Evolutionary conservation across 345 rosid genomes (phyloP).

Genomic region (Orychophragmus violaceus): DNA sequence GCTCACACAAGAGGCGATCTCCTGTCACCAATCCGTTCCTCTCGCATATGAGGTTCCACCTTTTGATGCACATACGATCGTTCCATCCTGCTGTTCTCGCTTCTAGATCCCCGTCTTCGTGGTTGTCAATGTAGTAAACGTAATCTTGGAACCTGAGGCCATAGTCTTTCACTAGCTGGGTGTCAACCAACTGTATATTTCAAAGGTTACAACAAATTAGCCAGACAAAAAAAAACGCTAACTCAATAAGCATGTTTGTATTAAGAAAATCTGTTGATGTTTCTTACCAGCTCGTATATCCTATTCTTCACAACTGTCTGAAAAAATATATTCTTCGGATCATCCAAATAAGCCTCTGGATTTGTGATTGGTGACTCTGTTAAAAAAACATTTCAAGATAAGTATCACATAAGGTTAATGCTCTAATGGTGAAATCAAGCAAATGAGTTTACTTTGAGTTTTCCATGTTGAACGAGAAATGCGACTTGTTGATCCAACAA

Average conservation of each 20-base stretch:
- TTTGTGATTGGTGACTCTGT: background rate
- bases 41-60: background rate
- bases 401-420: background rate
- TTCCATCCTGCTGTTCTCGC: background rate
- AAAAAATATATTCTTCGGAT: background rate
- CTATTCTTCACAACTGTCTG: background rate
- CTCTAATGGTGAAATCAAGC: background rate
- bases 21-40: background rate
- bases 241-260: too few species aligned
- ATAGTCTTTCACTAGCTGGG: background rate
- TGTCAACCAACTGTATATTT: background rate
- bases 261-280: background rate
- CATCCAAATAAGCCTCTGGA: background rate
- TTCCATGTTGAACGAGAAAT: background rate
- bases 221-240: background rate
- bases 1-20: background rate
- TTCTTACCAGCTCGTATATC: slow-evolving; percentile 8
- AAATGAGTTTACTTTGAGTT: background rate
- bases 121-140: background rate
- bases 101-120: background rate
- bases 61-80: background rate
- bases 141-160: background rate
- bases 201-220: background rate
- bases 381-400: background rate
- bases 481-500: background rate